Conservation (phyloP, 2,329 filamentous ascomycete species). For the Pseudogymnoascus sp. region DNA sequence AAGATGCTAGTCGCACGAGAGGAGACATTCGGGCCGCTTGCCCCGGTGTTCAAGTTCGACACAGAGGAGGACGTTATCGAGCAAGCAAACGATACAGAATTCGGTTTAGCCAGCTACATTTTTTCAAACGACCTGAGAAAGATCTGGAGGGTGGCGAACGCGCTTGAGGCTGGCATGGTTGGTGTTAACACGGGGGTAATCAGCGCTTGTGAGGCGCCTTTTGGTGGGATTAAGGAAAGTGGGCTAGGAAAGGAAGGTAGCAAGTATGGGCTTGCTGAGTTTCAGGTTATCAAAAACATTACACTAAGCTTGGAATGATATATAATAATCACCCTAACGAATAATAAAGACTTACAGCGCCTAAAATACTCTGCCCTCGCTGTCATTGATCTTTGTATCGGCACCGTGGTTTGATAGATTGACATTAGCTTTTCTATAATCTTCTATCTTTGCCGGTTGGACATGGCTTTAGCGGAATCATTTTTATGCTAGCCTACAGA, state of each 20-base stretch:
- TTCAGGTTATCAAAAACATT: background rate
- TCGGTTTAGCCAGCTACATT: conserved; percentile 59
- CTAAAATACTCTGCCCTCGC: no score
- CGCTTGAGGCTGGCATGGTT: conserved; percentile 62
- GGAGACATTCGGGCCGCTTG: conserved; percentile 59
- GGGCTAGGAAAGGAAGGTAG: background rate
- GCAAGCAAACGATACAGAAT: conserved; percentile 50
- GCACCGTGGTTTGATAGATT: no score
- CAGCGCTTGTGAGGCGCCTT: no score
- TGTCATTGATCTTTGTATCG: no score
- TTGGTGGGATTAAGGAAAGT: background rate
- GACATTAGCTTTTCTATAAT: no score
- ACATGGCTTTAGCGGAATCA: no score
- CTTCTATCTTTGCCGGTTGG: no score
- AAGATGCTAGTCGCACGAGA: conserved; percentile 48
- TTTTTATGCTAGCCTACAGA: no score
- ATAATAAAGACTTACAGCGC: no score
- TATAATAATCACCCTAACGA: background rate
- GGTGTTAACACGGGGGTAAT: conserved; percentile 34
- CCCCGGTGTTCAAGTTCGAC: conserved; percentile 56
- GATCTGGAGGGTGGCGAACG: conserved; percentile 57
- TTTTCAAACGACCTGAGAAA: conserved; percentile 62
- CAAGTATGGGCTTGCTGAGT: background rate
- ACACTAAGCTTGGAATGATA: background rate
- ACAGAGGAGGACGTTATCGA: conserved; percentile 56